Conservation (phyloP, 2,329 filamentous ascomycete genomes). For the Scleromitrula shiraiana region DNA sequence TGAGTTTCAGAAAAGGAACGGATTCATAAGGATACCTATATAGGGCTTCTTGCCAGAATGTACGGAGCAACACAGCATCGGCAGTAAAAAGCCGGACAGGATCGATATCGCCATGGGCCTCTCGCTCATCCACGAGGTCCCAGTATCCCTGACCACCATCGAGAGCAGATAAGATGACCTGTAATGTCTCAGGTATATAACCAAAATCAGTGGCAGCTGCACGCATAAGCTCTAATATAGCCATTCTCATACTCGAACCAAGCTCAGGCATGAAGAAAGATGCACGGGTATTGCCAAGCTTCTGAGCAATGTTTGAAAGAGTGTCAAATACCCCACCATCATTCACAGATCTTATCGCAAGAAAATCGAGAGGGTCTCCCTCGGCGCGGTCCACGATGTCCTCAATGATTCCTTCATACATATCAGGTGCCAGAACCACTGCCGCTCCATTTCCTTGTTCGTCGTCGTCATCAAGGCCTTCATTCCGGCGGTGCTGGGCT, state of each 20-base stretch:
- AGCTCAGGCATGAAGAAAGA: constrained; percentile 33
- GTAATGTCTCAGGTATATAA: constrained; percentile 30
- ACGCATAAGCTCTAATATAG: constrained; percentile 30
- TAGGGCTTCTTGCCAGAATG: constrained; percentile 55
- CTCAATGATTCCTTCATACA: constrained; percentile 39
- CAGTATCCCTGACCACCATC: constrained; percentile 27
- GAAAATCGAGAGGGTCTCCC: constrained; percentile 37
- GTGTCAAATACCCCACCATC: constrained; percentile 40
- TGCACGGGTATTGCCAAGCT: constrained; percentile 31
- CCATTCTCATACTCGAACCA: constrained; percentile 32
- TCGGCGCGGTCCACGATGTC: constrained; percentile 32
- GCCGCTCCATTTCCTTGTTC: constrained; percentile 41
- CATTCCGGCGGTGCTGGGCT: constrained; percentile 5
- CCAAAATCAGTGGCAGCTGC: constrained; percentile 24
- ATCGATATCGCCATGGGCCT: constrained; percentile 39
- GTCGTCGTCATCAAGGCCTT: constrained; percentile 2
- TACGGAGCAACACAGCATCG: constrained; percentile 33
- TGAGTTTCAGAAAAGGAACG: constrained; percentile 66
- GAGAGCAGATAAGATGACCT: constrained; percentile 27
- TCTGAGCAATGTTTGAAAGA: constrained; percentile 36
- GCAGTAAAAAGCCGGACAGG: constrained; percentile 39
- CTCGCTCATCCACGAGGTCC: constrained; percentile 22
- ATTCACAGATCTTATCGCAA: constrained; percentile 40
- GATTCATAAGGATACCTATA: constrained; percentile 82
- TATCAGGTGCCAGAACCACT: constrained; percentile 33